These are phyloP conservation scores for Talaromyces sp. DNA, from an alignment of 2,329 filamentous ascomycete species.

Conservation along the genomic window DNA sequence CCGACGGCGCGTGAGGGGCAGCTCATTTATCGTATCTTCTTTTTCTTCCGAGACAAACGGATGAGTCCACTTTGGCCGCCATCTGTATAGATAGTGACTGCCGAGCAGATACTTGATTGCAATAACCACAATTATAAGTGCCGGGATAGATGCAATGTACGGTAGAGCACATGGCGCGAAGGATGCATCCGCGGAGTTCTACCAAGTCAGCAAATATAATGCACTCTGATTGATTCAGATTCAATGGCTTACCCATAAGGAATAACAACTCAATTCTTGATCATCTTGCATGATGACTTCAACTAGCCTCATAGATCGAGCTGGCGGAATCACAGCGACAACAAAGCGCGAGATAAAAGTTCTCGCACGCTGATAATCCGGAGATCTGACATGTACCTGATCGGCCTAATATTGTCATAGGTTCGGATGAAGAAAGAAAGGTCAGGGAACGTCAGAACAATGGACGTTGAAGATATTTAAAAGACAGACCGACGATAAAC, in stretches of 20 bases:
- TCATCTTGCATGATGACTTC: slow-evolving; percentile 9
- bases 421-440: not conserved
- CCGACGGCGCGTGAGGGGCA: slow-evolving; percentile 31
- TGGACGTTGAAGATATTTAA: not conserved
- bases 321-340: not conserved
- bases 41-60: slow-evolving; percentile 49
- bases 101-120: slow-evolving; percentile 29
- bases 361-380: not conserved
- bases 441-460: no score
- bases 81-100: slow-evolving; percentile 22
- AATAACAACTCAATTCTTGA: slow-evolving; percentile 9
- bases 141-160: slow-evolving; percentile 32
- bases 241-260: slow-evolving; percentile 20
- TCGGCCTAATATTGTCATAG: not conserved
- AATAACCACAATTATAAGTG: slow-evolving; percentile 26
- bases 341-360: not conserved
- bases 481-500: not conserved
- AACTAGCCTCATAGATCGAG: not conserved
- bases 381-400: not conserved
- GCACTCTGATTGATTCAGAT: not conserved
- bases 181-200: slow-evolving; percentile 38
- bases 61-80: slow-evolving; percentile 49
- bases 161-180: slow-evolving; percentile 34
- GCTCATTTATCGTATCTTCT: slow-evolving; percentile 26
- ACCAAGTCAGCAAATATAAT: slow-evolving; percentile 1